A percentile compares a stretch with the other conserved stretches of the same genome.
phyloP scores from a whole-genome alignment of 352 stramenopile genomes.

The Bremia lactucae region DNA sequence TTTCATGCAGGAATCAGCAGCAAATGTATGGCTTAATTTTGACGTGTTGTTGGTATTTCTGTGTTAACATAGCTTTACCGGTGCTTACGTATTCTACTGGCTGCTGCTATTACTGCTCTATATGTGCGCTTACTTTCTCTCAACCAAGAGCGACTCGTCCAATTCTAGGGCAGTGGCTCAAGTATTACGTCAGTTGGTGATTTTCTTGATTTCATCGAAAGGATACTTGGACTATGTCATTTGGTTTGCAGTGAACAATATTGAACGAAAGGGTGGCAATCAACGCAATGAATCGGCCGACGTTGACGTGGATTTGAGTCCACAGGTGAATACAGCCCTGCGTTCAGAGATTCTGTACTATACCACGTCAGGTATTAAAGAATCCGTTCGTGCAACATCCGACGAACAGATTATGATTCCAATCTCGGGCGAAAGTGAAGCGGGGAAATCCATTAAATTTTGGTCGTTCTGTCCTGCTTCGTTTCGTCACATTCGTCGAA shows the following conservation, averaged over 20 bases:
- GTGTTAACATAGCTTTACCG: slow-evolving; percentile 79
- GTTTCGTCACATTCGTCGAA: slow-evolving; percentile 80
- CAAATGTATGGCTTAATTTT: slow-evolving; percentile 1
- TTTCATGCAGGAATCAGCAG: neutral
- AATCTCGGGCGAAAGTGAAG: slow-evolving; percentile 67
- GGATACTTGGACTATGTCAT: slow-evolving; percentile 85
- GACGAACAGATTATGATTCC: slow-evolving; percentile 72
- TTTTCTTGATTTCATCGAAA: slow-evolving; percentile 76
- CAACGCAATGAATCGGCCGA: slow-evolving; percentile 54
- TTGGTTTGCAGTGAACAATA: slow-evolving; percentile 86
- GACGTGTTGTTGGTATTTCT: neutral
- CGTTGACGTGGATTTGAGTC: slow-evolving; percentile 77
- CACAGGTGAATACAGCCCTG: slow-evolving; percentile 82
- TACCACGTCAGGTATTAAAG: slow-evolving; percentile 84
- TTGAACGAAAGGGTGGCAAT: slow-evolving; percentile 45
- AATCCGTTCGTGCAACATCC: slow-evolving; percentile 62
- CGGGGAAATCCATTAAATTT: slow-evolving; percentile 78
- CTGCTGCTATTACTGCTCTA: slow-evolving; percentile 76
- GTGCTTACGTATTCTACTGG: slow-evolving; percentile 85
- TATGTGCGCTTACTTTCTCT: slow-evolving; percentile 86
- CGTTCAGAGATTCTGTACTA: slow-evolving; percentile 86
- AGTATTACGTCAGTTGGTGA: slow-evolving; percentile 71
- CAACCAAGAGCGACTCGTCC: slow-evolving; percentile 50
- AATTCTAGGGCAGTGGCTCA: slow-evolving; percentile 52
- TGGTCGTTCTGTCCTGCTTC: slow-evolving; percentile 79